A percentile compares a stretch with the other conserved stretches of the same genome.
These are phyloP conservation scores for Physcomitrellopsis africana DNA, from an alignment of 225 moss, liverwort and hornwort species.

Conservation along the genomic window DNA sequence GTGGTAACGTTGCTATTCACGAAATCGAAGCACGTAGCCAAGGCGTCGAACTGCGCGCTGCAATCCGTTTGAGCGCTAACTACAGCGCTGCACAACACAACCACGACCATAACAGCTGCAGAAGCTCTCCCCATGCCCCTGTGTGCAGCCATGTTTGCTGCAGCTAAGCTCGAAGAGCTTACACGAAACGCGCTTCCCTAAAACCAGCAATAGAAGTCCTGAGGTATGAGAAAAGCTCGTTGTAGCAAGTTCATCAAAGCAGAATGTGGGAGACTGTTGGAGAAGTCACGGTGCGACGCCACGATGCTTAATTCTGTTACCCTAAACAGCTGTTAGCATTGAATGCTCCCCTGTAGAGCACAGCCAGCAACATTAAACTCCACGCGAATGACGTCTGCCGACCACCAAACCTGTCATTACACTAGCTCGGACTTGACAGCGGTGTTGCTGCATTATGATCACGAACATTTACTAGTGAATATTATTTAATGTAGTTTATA, in stretches of 20 bases:
- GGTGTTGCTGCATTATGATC: neutral
- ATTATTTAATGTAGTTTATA: neutral
- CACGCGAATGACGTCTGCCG: slow-evolving; percentile 31
- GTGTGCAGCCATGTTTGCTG: slow-evolving; percentile 22
- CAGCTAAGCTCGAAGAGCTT: neutral
- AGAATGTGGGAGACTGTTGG: accelerated
- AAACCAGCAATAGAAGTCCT: neutral
- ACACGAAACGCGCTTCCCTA: too few species aligned
- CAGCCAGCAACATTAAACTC: slow-evolving; percentile 22
- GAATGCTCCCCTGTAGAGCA: slow-evolving; percentile 26
- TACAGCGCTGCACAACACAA: neutral
- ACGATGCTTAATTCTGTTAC: too few species aligned
- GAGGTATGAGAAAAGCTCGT: neutral
- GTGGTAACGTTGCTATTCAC: slow-evolving; percentile 15
- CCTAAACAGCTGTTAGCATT: neutral
- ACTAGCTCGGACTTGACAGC: neutral
- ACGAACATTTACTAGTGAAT: too few species aligned
- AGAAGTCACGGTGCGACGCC: too few species aligned
- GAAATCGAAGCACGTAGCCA: slow-evolving; percentile 37
- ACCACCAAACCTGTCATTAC: neutral
- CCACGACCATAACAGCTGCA: neutral
- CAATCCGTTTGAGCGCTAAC: slow-evolving; percentile 36
- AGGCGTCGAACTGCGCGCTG: slow-evolving; percentile 24
- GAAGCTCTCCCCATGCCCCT: neutral
- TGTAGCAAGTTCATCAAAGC: too few species aligned